Conservation (phyloP, 2,329 filamentous ascomycete species). For the Westerdykella ornata region DNA sequence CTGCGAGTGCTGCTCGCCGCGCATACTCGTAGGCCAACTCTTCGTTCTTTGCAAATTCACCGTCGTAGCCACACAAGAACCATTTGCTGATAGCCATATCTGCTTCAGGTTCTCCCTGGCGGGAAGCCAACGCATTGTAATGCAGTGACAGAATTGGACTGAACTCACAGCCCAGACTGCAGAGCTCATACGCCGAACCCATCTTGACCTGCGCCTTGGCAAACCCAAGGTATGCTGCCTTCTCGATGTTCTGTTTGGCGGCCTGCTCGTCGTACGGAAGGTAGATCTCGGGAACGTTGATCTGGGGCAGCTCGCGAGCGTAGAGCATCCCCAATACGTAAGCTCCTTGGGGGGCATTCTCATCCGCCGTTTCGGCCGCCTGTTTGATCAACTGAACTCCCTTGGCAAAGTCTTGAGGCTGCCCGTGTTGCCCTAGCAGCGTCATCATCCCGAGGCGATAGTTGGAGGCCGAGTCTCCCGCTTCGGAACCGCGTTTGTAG, state of each 20-base stretch:
- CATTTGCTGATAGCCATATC: constrained; percentile 96
- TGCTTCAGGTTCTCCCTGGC: constrained; percentile 87
- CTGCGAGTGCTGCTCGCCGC: constrained; percentile 72
- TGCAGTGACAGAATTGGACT: constrained; percentile 87
- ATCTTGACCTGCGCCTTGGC: constrained; percentile 96
- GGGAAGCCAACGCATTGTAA: constrained; percentile 88
- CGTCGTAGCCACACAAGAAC: constrained; percentile 94
- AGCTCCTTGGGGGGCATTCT: constrained; percentile 93
- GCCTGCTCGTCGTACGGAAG: constrained; percentile 65
- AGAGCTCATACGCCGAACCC: constrained; percentile 91
- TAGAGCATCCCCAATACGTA: constrained; percentile 95
- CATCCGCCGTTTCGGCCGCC: constrained; percentile 81
- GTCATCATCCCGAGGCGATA: constrained; percentile 96
- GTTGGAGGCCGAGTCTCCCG: constrained; percentile 80
- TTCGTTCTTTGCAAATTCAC: constrained; percentile 91
- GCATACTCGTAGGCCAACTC: constrained; percentile 88
- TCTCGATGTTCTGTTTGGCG: constrained; percentile 85
- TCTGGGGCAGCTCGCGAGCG: constrained; percentile 83
- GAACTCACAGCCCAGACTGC: constrained; percentile 89
- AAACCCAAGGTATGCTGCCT: constrained; percentile 92
- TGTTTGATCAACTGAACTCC: constrained; percentile 77
- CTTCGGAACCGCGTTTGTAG: constrained; percentile 73
- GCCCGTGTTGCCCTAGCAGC: constrained; percentile 85
- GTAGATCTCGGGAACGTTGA: constrained; percentile 66
- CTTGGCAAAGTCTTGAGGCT: constrained; percentile 68